Conservation (phyloP, 2,329 filamentous ascomycete species). For the Dendryphion nanum region DNA sequence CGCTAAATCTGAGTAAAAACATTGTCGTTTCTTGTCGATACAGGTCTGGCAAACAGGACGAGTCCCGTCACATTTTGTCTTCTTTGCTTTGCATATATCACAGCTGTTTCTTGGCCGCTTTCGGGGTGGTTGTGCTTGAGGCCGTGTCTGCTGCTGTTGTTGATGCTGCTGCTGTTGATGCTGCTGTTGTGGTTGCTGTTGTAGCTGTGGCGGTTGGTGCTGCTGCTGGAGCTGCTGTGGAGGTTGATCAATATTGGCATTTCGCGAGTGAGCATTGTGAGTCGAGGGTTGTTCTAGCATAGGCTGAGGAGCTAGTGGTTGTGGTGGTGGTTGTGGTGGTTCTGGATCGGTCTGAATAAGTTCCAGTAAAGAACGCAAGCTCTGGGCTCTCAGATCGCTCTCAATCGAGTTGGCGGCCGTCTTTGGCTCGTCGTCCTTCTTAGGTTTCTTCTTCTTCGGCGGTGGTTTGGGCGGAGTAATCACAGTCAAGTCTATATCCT, state of each 20-base stretch:
- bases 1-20: slow-evolving; percentile 27
- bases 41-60: slow-evolving; percentile 37
- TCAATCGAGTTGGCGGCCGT: slow-evolving; percentile 36
- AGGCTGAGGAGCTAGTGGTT: slow-evolving; percentile 6
- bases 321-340: slow-evolving; percentile 8
- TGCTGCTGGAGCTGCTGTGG: slow-evolving; percentile 1
- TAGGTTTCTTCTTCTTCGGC: slow-evolving; percentile 25
- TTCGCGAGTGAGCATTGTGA: slow-evolving; percentile 8
- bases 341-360: slow-evolving; percentile 28
- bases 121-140: slow-evolving; percentile 6
- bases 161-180: slow-evolving; percentile 2
- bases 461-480: slow-evolving; percentile 11
- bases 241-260: slow-evolving; percentile 1
- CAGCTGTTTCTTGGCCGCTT: slow-evolving; percentile 32
- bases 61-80: slow-evolving; percentile 38
- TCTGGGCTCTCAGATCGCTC: slow-evolving; percentile 37
- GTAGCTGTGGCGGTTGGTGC: not conserved
- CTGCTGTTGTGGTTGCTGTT: slow-evolving; percentile 5
- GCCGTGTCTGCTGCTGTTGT: slow-evolving; percentile 1
- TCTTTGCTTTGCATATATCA: slow-evolving; percentile 37
- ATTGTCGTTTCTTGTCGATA: slow-evolving; percentile 33
- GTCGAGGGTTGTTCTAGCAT: slow-evolving; percentile 13
- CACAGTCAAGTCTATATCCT: slow-evolving; percentile 5
- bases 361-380: slow-evolving; percentile 36
- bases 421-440: slow-evolving; percentile 22